These are phyloP conservation scores for Penicillium sp. DNA, from an alignment of 2,329 filamentous ascomycete genomes.

Conservation along the genomic window DNA sequence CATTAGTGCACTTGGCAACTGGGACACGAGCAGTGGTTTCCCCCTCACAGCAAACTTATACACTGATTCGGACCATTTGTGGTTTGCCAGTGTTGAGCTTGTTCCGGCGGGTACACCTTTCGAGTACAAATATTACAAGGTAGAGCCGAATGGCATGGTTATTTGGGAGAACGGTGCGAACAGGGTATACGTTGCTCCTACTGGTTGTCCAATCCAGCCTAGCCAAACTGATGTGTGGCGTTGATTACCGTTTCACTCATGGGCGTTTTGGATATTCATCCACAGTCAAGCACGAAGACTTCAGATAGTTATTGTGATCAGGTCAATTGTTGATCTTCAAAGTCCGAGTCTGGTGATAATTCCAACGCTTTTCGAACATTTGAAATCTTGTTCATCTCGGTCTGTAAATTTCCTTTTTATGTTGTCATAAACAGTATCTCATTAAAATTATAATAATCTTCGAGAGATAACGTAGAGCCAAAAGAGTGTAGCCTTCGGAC, in stretches of 20 bases:
- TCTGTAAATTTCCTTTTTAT: no score
- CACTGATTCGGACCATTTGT: conserved; percentile 14
- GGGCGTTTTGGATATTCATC: not conserved
- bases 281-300: not conserved
- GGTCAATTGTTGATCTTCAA: no score
- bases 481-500: not conserved
- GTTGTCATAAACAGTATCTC: no score
- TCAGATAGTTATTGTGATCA: not conserved
- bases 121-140: conserved; percentile 19
- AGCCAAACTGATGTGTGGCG: conserved; percentile 19
- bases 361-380: no score
- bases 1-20: conserved; percentile 14
- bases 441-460: no score
- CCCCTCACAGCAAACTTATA: conserved; percentile 10
- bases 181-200: conserved; percentile 14
- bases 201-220: conserved; percentile 15
- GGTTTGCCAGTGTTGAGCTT: conserved; percentile 16
- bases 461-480: no score
- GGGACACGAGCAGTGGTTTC: conserved; percentile 12
- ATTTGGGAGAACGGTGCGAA: conserved; percentile 15
- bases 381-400: no score
- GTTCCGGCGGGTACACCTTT: conserved; percentile 14
- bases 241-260: not conserved
- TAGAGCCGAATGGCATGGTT: conserved; percentile 11
- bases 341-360: no score